Evolutionary conservation across 345 rosid species (phyloP), one percentile per base, ranked within the genome.

Genomic region (Syzygium grande): DNA sequence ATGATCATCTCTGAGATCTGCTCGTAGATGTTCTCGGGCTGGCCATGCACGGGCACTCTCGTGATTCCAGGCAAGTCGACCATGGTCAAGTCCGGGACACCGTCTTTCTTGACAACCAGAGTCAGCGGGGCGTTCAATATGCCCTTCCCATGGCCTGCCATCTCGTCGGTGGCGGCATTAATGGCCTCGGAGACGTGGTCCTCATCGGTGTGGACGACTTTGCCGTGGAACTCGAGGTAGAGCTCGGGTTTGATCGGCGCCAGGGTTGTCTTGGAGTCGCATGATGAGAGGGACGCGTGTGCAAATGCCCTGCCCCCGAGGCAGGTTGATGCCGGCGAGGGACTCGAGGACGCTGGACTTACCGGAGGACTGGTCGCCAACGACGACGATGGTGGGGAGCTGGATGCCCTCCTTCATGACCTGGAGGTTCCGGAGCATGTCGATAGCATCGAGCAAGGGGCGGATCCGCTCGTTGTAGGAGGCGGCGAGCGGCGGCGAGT

Each of bases 41-140:
- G 96, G 3, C 94, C 94, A 3, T 92, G 92, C 54, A 94, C 92
- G 0, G 95, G 92, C 13, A 93, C 94, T 19, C 94, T 85, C 0
- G 94, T 93, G 78, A 94, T 94, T 9, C 94, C 95, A 0, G 96
- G 96, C 29, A 94, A 93, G 90, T 94, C 96, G 10, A 94, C 93
- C 94, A 93, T 92, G 2, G 94, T 93, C 0, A 94, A 84, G 86
- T 94, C 94, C 6, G 94, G 94, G 23, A 92, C 95, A 27, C 91
- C 95, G 2, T 15, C 27, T 55, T 92, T 94, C 73, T 90, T 92
- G 25, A 94, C 94, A 0, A 90, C 91, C 17, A 94, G 87, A 1
- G 95, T 94, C 68, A 94, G 21, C 2, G 93, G 89, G 52, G 86
- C 41, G 65, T 92, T 91, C 1, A 94, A 92, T 4, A 93, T 93